A percentile compares a stretch with the other conserved stretches of the same genome.
Evolutionary conservation across 345 rosid genomes (phyloP).

Genomic region (Physaria fendleri): DNA sequence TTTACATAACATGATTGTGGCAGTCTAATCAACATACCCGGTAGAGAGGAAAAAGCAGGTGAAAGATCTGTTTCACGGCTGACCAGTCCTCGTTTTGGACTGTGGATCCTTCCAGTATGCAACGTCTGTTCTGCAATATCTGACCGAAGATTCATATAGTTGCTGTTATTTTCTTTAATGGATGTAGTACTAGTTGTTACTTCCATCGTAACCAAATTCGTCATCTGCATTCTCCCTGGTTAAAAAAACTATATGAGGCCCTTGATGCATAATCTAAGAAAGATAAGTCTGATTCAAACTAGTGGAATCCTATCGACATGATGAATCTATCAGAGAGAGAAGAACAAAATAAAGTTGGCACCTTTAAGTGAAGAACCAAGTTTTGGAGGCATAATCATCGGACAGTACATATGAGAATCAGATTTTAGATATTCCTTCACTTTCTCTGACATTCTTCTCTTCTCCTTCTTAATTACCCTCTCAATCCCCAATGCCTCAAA

Average conservation of each 20-base stretch:
- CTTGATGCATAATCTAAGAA: background rate
- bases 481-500: constrained; percentile 1
- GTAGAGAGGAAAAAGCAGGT: background rate
- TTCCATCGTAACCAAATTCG: constrained; percentile 15
- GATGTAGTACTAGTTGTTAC: constrained; percentile 14
- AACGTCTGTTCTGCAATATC: background rate
- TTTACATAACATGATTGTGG: background rate
- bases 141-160: background rate
- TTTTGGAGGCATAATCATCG: constrained; percentile 20
- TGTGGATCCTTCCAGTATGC: background rate
- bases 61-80: constrained; percentile 9
- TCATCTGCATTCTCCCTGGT: constrained; percentile 20
- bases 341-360: background rate
- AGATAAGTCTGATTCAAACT: background rate
- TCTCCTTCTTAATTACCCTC: constrained; percentile 23
- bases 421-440: constrained; percentile 41
- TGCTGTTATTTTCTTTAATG: background rate
- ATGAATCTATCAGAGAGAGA: background rate
- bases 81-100: background rate
- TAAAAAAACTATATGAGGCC: background rate
- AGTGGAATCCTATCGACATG: background rate
- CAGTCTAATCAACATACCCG: background rate
- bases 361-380: constrained; percentile 21
- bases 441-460: constrained; percentile 25
- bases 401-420: constrained; percentile 40